phyloP scores from a whole-genome alignment of 139 green algal genomes.

The Tetradesmus lagerheimii region DNA sequence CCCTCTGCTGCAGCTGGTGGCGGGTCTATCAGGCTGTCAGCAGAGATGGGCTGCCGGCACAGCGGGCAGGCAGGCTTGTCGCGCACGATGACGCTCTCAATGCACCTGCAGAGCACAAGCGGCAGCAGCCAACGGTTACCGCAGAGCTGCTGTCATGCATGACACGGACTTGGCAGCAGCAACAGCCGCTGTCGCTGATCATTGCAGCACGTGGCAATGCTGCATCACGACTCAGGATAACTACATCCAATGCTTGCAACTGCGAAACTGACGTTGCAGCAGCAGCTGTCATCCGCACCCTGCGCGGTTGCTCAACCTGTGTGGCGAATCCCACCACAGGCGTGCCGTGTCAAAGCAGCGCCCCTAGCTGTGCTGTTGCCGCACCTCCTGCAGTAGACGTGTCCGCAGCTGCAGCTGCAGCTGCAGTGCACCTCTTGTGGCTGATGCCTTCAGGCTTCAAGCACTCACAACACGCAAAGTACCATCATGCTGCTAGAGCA shows the following conservation, averaged over 20 bases:
- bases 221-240: too few relatives aligned
- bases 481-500: too few relatives aligned
- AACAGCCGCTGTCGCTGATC: not conserved
- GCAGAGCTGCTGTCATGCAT: not conserved
- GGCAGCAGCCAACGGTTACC: not conserved
- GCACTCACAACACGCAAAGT: too few relatives aligned
- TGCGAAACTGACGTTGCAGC: too few relatives aligned
- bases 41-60: slow-evolving; percentile 53
- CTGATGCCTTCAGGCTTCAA: too few relatives aligned
- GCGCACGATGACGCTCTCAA: slow-evolving; percentile 55
- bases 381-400: slow-evolving; percentile 66
- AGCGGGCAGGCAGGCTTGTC: slow-evolving; percentile 67
- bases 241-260: too few relatives aligned
- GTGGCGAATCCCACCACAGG: too few relatives aligned
- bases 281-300: not conserved
- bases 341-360: not conserved
- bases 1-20: slow-evolving; percentile 30
- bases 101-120: slow-evolving; percentile 49
- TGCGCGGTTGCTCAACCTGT: too few relatives aligned
- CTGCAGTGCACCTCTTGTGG: not conserved
- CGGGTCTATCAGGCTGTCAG: slow-evolving; percentile 48
- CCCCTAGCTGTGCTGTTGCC: not conserved
- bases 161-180: not conserved
- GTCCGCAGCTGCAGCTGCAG: slow-evolving; percentile 23
- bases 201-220: not conserved